Evolutionary conservation across 495 filamentous ascomycete genomes (phyloP), one percentile per base, ranked within the genome.

Genomic region (Penicillium angulare): DNA sequence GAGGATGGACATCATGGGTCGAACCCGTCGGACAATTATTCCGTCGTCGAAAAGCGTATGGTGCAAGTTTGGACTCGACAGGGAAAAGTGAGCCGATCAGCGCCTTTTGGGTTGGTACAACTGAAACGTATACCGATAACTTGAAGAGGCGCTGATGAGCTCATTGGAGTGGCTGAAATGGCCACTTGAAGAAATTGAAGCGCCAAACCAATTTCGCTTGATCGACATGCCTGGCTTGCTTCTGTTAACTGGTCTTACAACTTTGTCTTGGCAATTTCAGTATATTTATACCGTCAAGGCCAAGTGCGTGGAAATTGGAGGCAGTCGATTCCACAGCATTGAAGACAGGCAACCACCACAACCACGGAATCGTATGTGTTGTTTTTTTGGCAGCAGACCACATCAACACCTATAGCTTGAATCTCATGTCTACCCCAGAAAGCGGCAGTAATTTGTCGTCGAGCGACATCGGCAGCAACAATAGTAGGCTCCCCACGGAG

Each of bases 141-240:
- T n/a, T n/a, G 17, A 8, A 40, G 45, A 49, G 38, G 38, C 55
- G 44, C 23, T 41, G 15, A 55, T 60, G 53, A 60, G 49, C 49
- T 60, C 57, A 59, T 55, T 4, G 23, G 22, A 35, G 26, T 33
- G 16, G 23, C 6, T 15, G 12, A 5, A 52, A 42, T 47, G 26
- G 29, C 17, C 52, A 52, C 27, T 41, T 18, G 5, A 13, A 9
- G 29, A 9, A 18, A 5, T 17, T 27, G 45, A 24, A 39, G 4
- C n/a, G n/a, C n/a, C n/a, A 6, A 23, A 8, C n/a, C 20, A 17
- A 10, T 29, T 31, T 2, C 8, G 27, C 8, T 31, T 38, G 15
- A 3, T 5, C n/a, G n/a, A n/a, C 34, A 17, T 38, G n/a, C 8
- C 17, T 18, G 6, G 18, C 29, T 3, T 32, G 15, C 15, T 3